Evolutionary conservation across 2,329 filamentous ascomycete species (phyloP), one percentile per base, ranked within the genome.

Genomic region (Chaetomium globosum): DNA sequence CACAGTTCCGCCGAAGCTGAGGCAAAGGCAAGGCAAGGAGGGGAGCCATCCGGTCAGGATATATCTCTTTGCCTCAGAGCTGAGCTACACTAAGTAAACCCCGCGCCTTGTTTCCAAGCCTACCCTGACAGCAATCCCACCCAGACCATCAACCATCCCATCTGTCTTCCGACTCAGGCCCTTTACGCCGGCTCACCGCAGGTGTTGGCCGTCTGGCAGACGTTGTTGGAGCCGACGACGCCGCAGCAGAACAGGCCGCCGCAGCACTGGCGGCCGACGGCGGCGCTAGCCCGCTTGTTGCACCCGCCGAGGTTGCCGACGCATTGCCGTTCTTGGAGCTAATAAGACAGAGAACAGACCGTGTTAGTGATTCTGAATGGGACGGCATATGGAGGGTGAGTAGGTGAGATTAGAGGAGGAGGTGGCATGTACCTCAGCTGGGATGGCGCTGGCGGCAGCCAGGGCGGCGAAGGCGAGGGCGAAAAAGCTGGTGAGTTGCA

Each of bases 201-300:
- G 33, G 10, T 57, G 55, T 57, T 57, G 36, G 7, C 36, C 8
- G 55, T 46, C 36, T 57, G 55, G 55, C 55, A 57, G 55, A 57
- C 55, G 36, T 57, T 57, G 36, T 57, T 57, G 33, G 33, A n/a
- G 21, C 55, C 55, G 36, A 57, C 8, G 13, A 57, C 8, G 21
- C 55, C 55, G 23, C 55, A 57, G 55, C 55, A 57, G 23, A 43
- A 57, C 55, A 57, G 55, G 12, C 55, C 55, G 55, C 36, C 36
- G 36, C 55, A 57, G 55, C 55, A 57, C 55, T 57, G 55, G 13
- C 23, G 21, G 23, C 55, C 55, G 23, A 46, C 12, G 36, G 23
- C 55, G 13, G 55, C 55, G 33, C 33, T 46, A 12, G 55, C 55
- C 13, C 36, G n/a, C 23, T 57, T 57, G 55, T 57, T 46, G 55